These are phyloP conservation scores for Diaporthe citrichinensis DNA, from an alignment of 2,329 filamentous ascomycete species.

Conservation along the genomic window DNA sequence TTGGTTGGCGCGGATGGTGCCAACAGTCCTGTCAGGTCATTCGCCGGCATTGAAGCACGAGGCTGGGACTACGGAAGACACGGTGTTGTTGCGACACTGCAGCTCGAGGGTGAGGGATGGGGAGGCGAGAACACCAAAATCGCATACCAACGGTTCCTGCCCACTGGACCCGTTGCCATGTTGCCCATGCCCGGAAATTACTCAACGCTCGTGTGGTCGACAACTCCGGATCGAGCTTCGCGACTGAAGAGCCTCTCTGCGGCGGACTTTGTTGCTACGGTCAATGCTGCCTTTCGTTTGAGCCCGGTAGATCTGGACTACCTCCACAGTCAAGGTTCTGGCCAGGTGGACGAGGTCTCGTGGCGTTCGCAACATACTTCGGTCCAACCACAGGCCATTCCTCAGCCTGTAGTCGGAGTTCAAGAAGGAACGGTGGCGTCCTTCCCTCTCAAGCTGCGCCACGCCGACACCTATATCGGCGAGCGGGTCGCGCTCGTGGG, in stretches of 20 bases:
- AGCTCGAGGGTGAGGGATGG: conserved; percentile 74
- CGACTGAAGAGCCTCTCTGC: conserved; percentile 82
- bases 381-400: conserved; percentile 67
- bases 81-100: conserved; percentile 90
- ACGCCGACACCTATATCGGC: conserved; percentile 93
- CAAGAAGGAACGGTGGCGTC: conserved; percentile 87
- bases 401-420: conserved; percentile 76
- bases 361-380: conserved; percentile 85
- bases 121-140: conserved; percentile 73
- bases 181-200: conserved; percentile 88
- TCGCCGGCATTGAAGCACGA: conserved; percentile 85
- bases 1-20: conserved; percentile 94
- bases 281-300: conserved; percentile 94
- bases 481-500: conserved; percentile 94
- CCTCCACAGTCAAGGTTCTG: conserved; percentile 75
- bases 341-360: conserved; percentile 80
- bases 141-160: conserved; percentile 95
- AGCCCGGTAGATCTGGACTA: conserved; percentile 84
- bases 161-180: conserved; percentile 91
- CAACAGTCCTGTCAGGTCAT: conserved; percentile 92
- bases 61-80: conserved; percentile 96
- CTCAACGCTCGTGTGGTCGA: conserved; percentile 95
- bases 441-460: conserved; percentile 91
- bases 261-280: conserved; percentile 84
- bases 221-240: conserved; percentile 83